These are phyloP conservation scores for Ogataea zsoltii DNA, from an alignment of 805 yeast genomes.

Conservation along the genomic window DNA sequence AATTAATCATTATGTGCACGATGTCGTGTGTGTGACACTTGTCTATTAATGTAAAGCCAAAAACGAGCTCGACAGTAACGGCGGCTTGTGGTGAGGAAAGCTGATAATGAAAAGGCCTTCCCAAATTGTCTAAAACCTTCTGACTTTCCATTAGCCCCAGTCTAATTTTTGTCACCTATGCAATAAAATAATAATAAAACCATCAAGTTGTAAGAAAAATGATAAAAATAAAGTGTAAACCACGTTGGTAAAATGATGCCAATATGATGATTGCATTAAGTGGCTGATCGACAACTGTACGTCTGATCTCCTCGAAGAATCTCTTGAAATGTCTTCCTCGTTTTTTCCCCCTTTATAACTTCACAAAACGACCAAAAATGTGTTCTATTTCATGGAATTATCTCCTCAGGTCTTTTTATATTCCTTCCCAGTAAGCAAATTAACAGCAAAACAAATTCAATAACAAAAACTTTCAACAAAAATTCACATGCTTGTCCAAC, in stretches of 20 bases:
- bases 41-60: constrained; percentile 19
- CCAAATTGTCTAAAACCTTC: background rate
- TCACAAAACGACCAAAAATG: constrained; percentile 2
- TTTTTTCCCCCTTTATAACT: constrained; percentile 8
- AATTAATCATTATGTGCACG: constrained; percentile 22
- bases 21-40: constrained; percentile 12
- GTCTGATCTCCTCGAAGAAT: background rate
- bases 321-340: background rate
- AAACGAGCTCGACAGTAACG: constrained; percentile 6
- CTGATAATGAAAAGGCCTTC: too few species aligned
- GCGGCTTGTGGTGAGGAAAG: background rate
- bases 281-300: constrained; percentile 4
- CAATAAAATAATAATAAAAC: constrained; percentile 11
- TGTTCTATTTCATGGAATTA: constrained; percentile 3
- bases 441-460: constrained; percentile 11
- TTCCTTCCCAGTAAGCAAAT: constrained; percentile 20
- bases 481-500: constrained; percentile 8
- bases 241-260: constrained; percentile 9
- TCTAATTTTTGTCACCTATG: constrained; percentile 16
- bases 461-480: constrained; percentile 1
- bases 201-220: constrained; percentile 8
- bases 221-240: constrained; percentile 3
- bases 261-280: constrained; percentile 11
- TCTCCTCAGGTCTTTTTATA: constrained; percentile 14
- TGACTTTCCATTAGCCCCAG: constrained; percentile 7